phyloP scores from a whole-genome alignment of 2,329 filamentous ascomycete genomes.

The Paecilomyces niveus region DNA sequence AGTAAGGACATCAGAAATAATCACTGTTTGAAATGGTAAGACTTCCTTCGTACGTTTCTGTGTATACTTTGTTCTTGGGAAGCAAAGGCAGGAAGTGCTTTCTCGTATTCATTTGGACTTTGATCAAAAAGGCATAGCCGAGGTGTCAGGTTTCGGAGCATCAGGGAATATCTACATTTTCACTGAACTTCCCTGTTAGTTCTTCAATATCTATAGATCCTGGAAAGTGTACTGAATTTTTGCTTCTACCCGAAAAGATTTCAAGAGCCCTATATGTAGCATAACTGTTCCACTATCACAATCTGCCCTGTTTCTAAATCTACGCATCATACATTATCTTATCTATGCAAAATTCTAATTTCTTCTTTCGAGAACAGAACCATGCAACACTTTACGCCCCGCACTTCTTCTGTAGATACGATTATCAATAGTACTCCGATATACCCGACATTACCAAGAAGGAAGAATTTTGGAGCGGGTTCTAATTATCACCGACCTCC shows the following conservation, averaged over 20 bases:
- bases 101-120: neutral
- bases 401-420: no score
- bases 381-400: no score
- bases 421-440: no score
- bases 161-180: neutral
- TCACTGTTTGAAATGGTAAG: neutral
- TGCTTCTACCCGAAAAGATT: neutral
- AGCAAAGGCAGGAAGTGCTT: neutral
- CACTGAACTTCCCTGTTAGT: neutral
- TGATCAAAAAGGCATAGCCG: neutral
- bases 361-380: neutral
- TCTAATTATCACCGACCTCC: neutral
- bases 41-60: neutral
- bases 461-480: no score
- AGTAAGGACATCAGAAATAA: neutral
- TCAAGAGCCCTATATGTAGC: neutral
- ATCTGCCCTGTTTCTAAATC: no score
- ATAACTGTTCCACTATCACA: no score
- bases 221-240: neutral
- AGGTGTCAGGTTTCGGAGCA: neutral
- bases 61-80: neutral
- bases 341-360: neutral
- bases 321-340: neutral
- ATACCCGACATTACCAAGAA: no score
- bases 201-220: neutral